phyloP scores from a whole-genome alignment of 345 rosid genomes.

The Conringia planisiliqua region DNA sequence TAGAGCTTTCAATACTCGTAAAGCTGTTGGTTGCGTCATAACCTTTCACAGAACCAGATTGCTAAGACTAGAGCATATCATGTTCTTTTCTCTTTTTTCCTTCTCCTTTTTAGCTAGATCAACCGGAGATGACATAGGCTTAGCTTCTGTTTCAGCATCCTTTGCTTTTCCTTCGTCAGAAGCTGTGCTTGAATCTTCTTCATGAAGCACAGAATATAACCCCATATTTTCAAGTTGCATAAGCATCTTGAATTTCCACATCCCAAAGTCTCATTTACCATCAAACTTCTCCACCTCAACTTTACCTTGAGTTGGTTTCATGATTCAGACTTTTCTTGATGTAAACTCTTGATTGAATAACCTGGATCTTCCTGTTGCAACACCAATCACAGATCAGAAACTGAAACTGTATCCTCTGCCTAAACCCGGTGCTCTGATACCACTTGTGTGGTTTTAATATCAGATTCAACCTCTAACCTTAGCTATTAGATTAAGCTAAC shows the following conservation, averaged over 20 bases:
- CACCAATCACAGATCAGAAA: neutral
- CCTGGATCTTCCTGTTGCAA: neutral
- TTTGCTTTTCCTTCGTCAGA: neutral
- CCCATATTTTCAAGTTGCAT: neutral
- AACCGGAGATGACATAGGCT: neutral
- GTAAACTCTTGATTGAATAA: too few relatives aligned
- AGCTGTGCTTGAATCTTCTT: neutral
- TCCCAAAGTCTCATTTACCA: neutral
- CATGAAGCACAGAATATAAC: neutral
- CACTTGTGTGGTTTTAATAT: neutral
- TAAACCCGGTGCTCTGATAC: neutral
- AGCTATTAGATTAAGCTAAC: neutral
- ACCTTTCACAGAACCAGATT: too few relatives aligned
- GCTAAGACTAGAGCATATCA: too few relatives aligned
- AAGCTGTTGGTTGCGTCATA: too few relatives aligned
- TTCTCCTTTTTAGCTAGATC: neutral
- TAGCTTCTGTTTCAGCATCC: neutral
- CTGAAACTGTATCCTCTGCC: neutral
- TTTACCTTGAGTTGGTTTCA: neutral
- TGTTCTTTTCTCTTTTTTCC: neutral
- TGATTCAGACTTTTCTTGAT: neutral
- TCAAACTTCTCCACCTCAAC: neutral
- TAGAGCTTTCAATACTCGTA: too few relatives aligned
- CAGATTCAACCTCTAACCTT: neutral
- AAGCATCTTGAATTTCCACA: neutral